Evolutionary conservation across 139 green algal genomes (phyloP), one percentile per base, ranked within the genome.

Genomic region (Chlorella sp.): DNA sequence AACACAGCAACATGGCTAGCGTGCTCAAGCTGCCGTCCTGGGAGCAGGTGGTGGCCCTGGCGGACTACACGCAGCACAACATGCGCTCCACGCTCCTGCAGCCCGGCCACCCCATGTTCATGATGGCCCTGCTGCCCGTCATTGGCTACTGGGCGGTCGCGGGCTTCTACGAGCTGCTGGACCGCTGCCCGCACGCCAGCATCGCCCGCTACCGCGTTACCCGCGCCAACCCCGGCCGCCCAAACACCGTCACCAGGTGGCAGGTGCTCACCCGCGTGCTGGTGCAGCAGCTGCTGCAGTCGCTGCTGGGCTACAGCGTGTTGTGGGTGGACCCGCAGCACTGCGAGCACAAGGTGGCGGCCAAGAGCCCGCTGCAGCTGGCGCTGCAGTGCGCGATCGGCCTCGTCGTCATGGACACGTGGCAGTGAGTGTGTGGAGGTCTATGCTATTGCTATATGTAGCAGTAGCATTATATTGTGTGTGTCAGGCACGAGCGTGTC

Each of bases 351-450:
- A 75, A 69, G n/a, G n/a, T n/a, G n/a, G 14, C 72, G 42, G 20
- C 67, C 61, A n/a, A 31, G 14, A 3, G 60, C 65, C 27, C 77
- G 64, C 75, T n/a, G 22, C 73, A 23, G 60, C 59, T 2, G 36
- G 32, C 4, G 67, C 49, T 65, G 10, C 74, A 88, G 67, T 88
- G 91, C 70, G 33, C 72, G 2, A 59, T 85, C 1, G 82, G 75
- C 31, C 89, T 91, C 86, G 76, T 88, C 23, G 72, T 92, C 2
- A 86, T 92, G 81, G 87, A 92, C 71, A 74, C 87, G 10, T 92
- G 82, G 80, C 83, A 73, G n/a, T n/a, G n/a, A n/a, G n/a, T n/a
- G n/a, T n/a, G n/a, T n/a, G n/a, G n/a, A n/a, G n/a, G n/a, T n/a
- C n/a, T n/a, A n/a, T n/a, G n/a, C n/a, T n/a, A n/a, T n/a, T n/a